Evolutionary conservation across 2,329 filamentous ascomycete genomes (phyloP).

Genomic region (Metarhizium robertsii): DNA sequence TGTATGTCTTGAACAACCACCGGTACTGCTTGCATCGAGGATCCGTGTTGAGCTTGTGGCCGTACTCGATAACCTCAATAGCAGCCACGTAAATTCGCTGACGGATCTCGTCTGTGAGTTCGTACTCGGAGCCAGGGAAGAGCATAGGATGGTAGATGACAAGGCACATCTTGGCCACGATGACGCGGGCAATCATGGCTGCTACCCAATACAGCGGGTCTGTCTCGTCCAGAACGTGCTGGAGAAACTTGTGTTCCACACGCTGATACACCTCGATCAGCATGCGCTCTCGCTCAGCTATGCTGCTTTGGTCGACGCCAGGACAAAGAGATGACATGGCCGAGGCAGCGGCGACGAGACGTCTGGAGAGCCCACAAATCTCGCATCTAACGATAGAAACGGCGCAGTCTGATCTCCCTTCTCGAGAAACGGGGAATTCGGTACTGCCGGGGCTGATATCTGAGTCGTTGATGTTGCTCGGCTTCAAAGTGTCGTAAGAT

Average conservation of each 20-base stretch:
- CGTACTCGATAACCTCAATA: slow-evolving; percentile 65
- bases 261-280: slow-evolving; percentile 42
- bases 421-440: slow-evolving; percentile 35
- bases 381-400: slow-evolving; percentile 40
- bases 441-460: slow-evolving; percentile 37
- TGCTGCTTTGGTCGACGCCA: slow-evolving; percentile 17
- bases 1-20: slow-evolving; percentile 42
- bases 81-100: slow-evolving; percentile 63
- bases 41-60: slow-evolving; percentile 55
- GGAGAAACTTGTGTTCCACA: slow-evolving; percentile 46
- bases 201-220: slow-evolving; percentile 57
- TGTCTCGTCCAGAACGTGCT: slow-evolving; percentile 37
- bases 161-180: slow-evolving; percentile 71
- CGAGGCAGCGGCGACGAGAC: slow-evolving; percentile 23
- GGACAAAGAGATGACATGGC: slow-evolving; percentile 22
- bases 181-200: slow-evolving; percentile 57
- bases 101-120: slow-evolving; percentile 51
- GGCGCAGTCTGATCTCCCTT: slow-evolving; percentile 44
- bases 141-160: slow-evolving; percentile 68
- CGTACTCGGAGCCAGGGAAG: slow-evolving; percentile 45
- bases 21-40: slow-evolving; percentile 33
- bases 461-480: slow-evolving; percentile 40
- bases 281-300: slow-evolving; percentile 30
- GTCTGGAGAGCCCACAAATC: slow-evolving; percentile 32
- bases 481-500: slow-evolving; percentile 38